Percentiles rank a stretch among this genome's conserved stretches.
Evolutionary conservation across 768 basidiomycete species (phyloP).

Genomic region (Phylloporus sp.): DNA sequence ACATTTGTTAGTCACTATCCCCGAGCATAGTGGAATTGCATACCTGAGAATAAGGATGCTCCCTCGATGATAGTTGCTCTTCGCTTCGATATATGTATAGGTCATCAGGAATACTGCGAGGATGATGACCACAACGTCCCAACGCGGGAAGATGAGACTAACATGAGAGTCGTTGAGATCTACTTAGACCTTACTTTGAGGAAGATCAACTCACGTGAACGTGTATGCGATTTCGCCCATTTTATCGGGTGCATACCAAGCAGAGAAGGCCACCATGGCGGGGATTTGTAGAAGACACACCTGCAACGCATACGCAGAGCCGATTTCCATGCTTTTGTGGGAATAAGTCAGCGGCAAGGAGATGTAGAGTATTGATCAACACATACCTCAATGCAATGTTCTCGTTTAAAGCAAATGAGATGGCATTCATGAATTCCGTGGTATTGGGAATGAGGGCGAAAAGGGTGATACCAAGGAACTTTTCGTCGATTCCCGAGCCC

Average conservation of each 20-base stretch:
- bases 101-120: constrained; percentile 97
- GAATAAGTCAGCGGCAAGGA: neutral
- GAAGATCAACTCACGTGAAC: constrained; percentile 71
- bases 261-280: constrained; percentile 98
- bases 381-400: constrained; percentile 92
- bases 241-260: constrained; percentile 82
- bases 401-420: constrained; percentile 93
- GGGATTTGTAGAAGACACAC: constrained; percentile 97
- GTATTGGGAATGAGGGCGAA: constrained; percentile 98
- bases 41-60: constrained; percentile 93
- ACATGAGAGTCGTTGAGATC: constrained; percentile 1
- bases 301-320: constrained; percentile 97
- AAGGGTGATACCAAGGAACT: constrained; percentile 93
- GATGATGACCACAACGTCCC: constrained; percentile 94
- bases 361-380: neutral
- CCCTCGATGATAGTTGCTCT: constrained; percentile 95
- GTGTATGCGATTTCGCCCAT: constrained; percentile 86
- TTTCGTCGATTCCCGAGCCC: constrained; percentile 92
- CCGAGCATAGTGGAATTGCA: neutral
- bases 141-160: constrained; percentile 95
- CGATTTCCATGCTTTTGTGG: constrained; percentile 88
- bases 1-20: neutral
- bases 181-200: neutral
- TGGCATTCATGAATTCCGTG: constrained; percentile 99
- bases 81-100: constrained; percentile 99